These are phyloP conservation scores for Penicillium occitanis DNA, from an alignment of 2,329 filamentous ascomycete species.

Conservation along the genomic window DNA sequence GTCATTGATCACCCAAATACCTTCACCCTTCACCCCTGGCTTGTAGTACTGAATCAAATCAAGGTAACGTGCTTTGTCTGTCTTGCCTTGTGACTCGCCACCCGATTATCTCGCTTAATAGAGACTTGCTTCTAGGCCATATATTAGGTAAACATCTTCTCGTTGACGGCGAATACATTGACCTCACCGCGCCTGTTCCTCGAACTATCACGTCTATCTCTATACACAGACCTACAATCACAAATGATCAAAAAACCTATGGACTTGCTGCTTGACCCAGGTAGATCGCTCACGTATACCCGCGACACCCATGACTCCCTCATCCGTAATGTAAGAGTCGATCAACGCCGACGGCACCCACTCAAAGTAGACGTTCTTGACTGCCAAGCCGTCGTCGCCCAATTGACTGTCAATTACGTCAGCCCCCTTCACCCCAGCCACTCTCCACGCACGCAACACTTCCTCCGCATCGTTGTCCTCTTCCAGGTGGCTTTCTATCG, in stretches of 20 bases:
- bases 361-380: slow-evolving; percentile 59
- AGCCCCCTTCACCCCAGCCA: slow-evolving; percentile 24
- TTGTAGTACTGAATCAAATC: neutral
- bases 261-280: slow-evolving; percentile 38
- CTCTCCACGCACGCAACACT: slow-evolving; percentile 51
- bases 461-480: slow-evolving; percentile 56
- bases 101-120: neutral
- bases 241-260: slow-evolving; percentile 47
- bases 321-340: slow-evolving; percentile 57
- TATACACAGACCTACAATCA: slow-evolving; percentile 24
- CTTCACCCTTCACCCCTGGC: neutral
- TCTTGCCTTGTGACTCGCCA: neutral
- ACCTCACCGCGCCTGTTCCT: neutral
- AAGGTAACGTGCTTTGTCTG: neutral
- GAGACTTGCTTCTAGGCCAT: neutral
- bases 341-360: slow-evolving; percentile 56
- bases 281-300: slow-evolving; percentile 46
- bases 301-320: slow-evolving; percentile 45
- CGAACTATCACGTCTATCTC: neutral
- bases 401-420: slow-evolving; percentile 25
- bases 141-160: neutral
- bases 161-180: neutral
- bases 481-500: slow-evolving; percentile 43
- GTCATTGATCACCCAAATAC: neutral
- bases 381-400: slow-evolving; percentile 28